phyloP scores from a whole-genome alignment of 2,329 filamentous ascomycete genomes.

The Paecilomyces variotii region DNA sequence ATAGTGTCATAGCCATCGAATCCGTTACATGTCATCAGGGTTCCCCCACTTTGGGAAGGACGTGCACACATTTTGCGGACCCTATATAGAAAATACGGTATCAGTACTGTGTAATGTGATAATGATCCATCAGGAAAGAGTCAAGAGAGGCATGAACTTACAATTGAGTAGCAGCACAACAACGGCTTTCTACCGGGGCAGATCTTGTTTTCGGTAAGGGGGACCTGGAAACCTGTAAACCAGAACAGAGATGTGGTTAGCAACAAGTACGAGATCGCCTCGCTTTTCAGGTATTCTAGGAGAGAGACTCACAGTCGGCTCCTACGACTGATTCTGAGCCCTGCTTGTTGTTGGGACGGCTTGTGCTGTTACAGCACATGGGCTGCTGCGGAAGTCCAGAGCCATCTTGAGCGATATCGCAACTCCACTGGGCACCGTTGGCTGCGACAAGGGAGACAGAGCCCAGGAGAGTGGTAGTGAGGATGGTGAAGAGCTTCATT shows the following conservation, averaged over 20 bases:
- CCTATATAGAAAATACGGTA: not conserved
- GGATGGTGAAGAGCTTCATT: not conserved
- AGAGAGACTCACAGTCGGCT: not conserved
- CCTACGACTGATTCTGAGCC: not conserved
- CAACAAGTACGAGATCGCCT: not conserved
- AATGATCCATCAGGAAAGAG: not conserved
- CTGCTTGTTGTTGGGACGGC: not conserved
- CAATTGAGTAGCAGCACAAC: not conserved
- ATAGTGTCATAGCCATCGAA: not conserved
- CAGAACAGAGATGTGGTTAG: not conserved
- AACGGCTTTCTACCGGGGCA: not conserved
- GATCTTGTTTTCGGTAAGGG: not conserved
- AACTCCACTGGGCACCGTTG: conserved; percentile 2
- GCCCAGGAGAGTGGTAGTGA: not conserved
- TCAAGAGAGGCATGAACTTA: not conserved
- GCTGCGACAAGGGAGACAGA: not conserved
- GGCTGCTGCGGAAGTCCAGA: conserved; percentile 4
- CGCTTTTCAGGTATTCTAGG: not conserved
- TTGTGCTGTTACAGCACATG: conserved; percentile 4
- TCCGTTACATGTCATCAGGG: not conserved
- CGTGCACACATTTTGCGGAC: not conserved
- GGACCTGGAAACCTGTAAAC: not conserved
- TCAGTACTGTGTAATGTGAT: not conserved
- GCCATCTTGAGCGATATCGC: conserved; percentile 7
- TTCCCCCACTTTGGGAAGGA: not conserved